These are phyloP conservation scores for Botryotinia narcissicola DNA, from an alignment of 2,329 filamentous ascomycete genomes.

Conservation along the genomic window DNA sequence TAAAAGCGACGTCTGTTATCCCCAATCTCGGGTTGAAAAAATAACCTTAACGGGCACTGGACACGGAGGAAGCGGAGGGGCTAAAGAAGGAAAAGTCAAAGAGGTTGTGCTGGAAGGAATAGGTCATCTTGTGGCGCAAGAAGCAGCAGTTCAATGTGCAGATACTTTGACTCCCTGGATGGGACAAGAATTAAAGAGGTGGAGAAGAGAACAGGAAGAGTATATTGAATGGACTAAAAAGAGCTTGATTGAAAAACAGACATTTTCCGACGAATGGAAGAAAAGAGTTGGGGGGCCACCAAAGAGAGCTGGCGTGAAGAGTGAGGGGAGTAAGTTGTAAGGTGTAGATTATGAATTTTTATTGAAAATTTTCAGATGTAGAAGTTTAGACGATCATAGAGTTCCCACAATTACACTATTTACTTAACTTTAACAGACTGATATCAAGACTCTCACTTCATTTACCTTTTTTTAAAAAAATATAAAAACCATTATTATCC, in stretches of 20 bases:
- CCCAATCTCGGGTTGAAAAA: constrained; percentile 54
- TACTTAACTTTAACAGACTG: background rate
- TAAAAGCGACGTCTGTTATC: constrained; percentile 54
- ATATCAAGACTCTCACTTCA: background rate
- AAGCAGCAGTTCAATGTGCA: constrained; percentile 67
- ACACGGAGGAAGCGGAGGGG: constrained; percentile 65
- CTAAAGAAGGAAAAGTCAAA: constrained; percentile 62
- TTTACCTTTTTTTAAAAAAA: no score
- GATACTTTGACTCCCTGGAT: constrained; percentile 57
- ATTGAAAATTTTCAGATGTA: background rate
- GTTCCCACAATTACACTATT: background rate
- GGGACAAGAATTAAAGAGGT: constrained; percentile 53
- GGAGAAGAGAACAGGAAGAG: constrained; percentile 54
- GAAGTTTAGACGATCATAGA: background rate
- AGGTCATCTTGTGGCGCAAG: constrained; percentile 84
- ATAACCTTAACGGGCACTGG: constrained; percentile 62
- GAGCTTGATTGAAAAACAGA: constrained; percentile 54
- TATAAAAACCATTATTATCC: background rate
- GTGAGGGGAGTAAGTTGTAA: constrained; percentile 14
- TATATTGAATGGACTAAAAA: constrained; percentile 55
- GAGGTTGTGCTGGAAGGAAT: constrained; percentile 61
- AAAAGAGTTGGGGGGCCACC: constrained; percentile 32
- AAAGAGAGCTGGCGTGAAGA: background rate
- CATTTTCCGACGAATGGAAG: constrained; percentile 54
- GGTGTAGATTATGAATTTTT: background rate